phyloP scores from a whole-genome alignment of 306 rosid genomes.

The Corylus americana region DNA sequence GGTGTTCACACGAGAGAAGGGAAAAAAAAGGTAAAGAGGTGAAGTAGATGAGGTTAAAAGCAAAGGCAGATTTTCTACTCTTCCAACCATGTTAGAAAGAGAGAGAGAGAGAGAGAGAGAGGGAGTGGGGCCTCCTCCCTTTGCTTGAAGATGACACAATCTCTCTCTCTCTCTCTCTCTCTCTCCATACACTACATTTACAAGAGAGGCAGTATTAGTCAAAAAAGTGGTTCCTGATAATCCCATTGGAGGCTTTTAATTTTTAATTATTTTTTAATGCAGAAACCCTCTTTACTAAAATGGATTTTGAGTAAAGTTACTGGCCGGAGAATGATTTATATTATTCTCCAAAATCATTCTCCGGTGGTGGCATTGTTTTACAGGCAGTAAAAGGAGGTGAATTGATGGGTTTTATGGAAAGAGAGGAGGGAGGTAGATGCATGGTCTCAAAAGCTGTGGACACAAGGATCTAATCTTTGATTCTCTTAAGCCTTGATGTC shows the following conservation, averaged over 20 bases:
- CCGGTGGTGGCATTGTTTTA: slow-evolving; percentile 36
- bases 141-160: slow-evolving; percentile 78
- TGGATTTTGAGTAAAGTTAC: slow-evolving; percentile 34
- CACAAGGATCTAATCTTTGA: slow-evolving; percentile 80
- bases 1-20: slow-evolving; percentile 32
- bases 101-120: slow-evolving; percentile 25
- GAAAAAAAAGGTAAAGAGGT: slow-evolving; percentile 34
- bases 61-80: slow-evolving; percentile 67
- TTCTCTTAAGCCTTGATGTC: slow-evolving; percentile 64
- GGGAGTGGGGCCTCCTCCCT: slow-evolving; percentile 46
- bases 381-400: slow-evolving; percentile 52
- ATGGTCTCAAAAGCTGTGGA: slow-evolving; percentile 89
- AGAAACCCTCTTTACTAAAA: slow-evolving; percentile 7
- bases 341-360: background rate
- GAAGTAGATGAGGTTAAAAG: slow-evolving; percentile 50
- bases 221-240: slow-evolving; percentile 45
- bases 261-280: slow-evolving; percentile 6
- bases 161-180: slow-evolving; percentile 51
- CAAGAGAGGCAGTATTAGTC: slow-evolving; percentile 52
- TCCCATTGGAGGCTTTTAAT: slow-evolving; percentile 21
- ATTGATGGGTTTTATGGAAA: slow-evolving; percentile 66
- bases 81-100: slow-evolving; percentile 40
- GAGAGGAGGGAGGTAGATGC: slow-evolving; percentile 43
- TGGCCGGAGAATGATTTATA: slow-evolving; percentile 24
- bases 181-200: slow-evolving; percentile 21